Base-by-base conservation (phyloP, 2,329 filamentous ascomycete species). In the Teratosphaeria zuluensis region DNA sequence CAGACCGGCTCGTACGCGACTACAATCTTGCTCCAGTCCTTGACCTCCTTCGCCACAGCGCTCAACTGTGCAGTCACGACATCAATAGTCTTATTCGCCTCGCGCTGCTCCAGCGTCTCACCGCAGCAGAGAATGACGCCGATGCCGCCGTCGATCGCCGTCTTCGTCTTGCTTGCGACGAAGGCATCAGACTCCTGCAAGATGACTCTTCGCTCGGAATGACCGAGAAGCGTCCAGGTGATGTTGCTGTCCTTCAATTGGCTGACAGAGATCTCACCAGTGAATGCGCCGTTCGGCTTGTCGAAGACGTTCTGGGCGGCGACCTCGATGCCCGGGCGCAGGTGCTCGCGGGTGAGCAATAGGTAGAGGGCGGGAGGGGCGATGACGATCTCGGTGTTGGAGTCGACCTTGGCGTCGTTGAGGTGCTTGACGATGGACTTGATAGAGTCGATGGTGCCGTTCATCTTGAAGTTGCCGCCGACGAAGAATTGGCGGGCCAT, bases 1-100 rank as follows among this genome's bases (percentile, higher is more conserved):
- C 94, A 99, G 81, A 99, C 95, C 72, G 94, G 94, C 84, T 99
- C 94, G 78, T 99, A 99, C 72, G 94, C 94, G 71, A 99, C 84
- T 74, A 99, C 94, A 65, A 99, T 84, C 81, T 94, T 94, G 72
- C 81, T 84, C 94, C 94, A 99, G 80, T 96, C 89, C 69, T 84
- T 79, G 72, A 90, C 79, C 80, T 88, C 81, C 75, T 91, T 86
- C 58, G 84, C 84, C 65, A 92, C 89, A 65, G 91, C 91, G 64
- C 85, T 83, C 69, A 99, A 84, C 82, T 99, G 94, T 66, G 78
- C 79, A 68, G 88, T 94, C 70, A 95, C 88, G 63, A 94, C 87
- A 55, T 89, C 84, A 71, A 95, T 87, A 64, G 92, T 97, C 81
- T 89, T 86, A 75, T 83, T 82, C 63, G 83, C 82, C 81, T 96